Evolutionary conservation across 345 rosid species (phyloP), one percentile per base, ranked within the genome.

Genomic region (Rhodomyrtus tomentosa): DNA sequence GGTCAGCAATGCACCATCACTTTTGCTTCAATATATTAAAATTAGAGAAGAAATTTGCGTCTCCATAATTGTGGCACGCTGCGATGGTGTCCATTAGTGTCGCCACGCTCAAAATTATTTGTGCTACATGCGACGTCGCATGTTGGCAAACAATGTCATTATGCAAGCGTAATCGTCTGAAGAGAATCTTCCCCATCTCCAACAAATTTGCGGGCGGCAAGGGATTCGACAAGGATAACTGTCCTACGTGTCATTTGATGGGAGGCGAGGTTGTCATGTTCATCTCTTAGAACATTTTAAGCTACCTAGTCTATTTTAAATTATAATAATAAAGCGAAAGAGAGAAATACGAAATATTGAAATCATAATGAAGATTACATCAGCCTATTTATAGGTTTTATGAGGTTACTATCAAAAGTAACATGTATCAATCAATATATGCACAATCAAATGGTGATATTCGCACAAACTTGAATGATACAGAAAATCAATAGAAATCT

Each of bases 1-100:
- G 85, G 54, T 86, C 86, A 90, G 86, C 88, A 87, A 86, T 76
- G 59, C 29, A 82, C 55, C 50, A 42, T 84, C 74, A 74, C 79
- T 32, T 68, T 68, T 68, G 79, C 14, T 68, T 42, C 22, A 68
- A 68, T 68, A 49, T 21, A 36, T 68, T 36, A 32, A 4, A 20
- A 18, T 68, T 38, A 36, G 42, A 18, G 15, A 16, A 50, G 42
- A 56, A 45, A 80, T 80, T 80, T 22, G 82, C 45, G 79, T 68
- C 79, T 36, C 25, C 79, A 36, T 68, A 68, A 68, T 68, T 68
- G 79, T 36, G 79, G 79, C 79, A 36, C 79, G 21, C 25, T 1
- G 76, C 25, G 45, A 18, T 7, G 45, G 79, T 18, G 45, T 36
- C 14, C 20, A 36, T 13, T 36, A 36, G 45, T 10, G 79, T 36